These are phyloP conservation scores for Metschnikowia gelsemii DNA, from an alignment of 805 yeast genomes.

Conservation along the genomic window DNA sequence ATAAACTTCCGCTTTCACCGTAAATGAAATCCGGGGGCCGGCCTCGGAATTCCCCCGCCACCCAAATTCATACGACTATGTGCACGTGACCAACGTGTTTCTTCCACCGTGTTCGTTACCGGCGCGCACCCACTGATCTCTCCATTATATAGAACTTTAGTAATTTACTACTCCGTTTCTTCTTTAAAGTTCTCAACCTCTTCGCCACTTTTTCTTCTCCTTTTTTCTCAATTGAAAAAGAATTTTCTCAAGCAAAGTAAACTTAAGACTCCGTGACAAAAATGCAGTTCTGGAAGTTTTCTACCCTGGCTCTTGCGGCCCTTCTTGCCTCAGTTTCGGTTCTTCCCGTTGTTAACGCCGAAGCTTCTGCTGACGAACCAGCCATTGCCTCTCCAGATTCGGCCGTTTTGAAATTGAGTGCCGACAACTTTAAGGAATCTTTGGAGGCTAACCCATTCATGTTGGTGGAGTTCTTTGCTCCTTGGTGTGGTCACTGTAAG, in stretches of 20 bases:
- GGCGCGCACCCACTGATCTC: slow-evolving; percentile 3
- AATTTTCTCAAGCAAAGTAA: not conserved
- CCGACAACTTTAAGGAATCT: slow-evolving; percentile 63
- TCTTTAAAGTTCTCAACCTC: not conserved
- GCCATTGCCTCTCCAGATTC: slow-evolving; percentile 81
- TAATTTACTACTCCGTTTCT: not conserved
- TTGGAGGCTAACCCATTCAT: slow-evolving; percentile 73
- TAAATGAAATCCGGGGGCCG: too few relatives aligned
- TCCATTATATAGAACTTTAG: not conserved
- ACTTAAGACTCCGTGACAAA: not conserved
- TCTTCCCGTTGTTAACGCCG: slow-evolving; percentile 34
- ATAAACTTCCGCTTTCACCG: too few relatives aligned
- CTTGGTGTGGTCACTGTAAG: slow-evolving; percentile 99
- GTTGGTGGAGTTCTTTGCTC: slow-evolving; percentile 85
- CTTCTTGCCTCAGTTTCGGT: slow-evolving; percentile 37
- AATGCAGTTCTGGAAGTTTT: slow-evolving; percentile 44
- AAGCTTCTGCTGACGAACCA: slow-evolving; percentile 46
- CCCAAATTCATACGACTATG: too few relatives aligned
- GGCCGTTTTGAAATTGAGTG: slow-evolving; percentile 78
- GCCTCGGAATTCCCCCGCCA: too few relatives aligned
- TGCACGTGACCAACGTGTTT: slow-evolving; percentile 10
- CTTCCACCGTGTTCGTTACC: slow-evolving; percentile 18
- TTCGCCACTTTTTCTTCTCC: slow-evolving; percentile 1
- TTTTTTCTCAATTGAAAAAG: not conserved
- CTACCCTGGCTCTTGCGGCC: slow-evolving; percentile 38